phyloP scores from a whole-genome alignment of 768 basidiomycete species.

The Gyrodon lividus region DNA sequence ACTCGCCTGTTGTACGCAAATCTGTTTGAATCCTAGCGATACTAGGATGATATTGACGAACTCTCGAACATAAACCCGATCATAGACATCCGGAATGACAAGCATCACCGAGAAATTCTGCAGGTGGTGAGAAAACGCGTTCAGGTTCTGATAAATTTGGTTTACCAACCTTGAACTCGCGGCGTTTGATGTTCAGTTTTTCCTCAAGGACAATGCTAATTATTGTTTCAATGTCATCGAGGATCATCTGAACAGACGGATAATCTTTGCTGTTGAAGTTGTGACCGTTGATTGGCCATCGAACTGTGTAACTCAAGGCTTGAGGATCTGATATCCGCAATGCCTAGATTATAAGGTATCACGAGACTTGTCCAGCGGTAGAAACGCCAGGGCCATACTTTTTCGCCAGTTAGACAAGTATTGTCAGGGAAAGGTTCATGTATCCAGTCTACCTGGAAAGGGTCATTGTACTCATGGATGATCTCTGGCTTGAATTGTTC shows the following conservation, averaged over 20 bases:
- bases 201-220: slow-evolving; percentile 60
- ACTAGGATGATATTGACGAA: slow-evolving; percentile 70
- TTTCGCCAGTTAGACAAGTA: slow-evolving; percentile 62
- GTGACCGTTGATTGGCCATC: slow-evolving; percentile 80
- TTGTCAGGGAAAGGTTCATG: slow-evolving; percentile 47
- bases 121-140: not conserved
- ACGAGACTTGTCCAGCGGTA: slow-evolving; percentile 3
- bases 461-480: slow-evolving; percentile 84
- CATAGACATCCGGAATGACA: slow-evolving; percentile 90
- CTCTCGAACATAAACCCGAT: slow-evolving; percentile 78
- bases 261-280: slow-evolving; percentile 86
- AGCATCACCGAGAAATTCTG: slow-evolving; percentile 88
- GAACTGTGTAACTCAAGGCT: slow-evolving; percentile 64
- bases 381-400: slow-evolving; percentile 40
- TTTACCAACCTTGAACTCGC: slow-evolving; percentile 58
- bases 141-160: not conserved
- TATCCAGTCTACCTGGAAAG: slow-evolving; percentile 84
- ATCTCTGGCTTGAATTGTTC: slow-evolving; percentile 80
- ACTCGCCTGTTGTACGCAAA: slow-evolving; percentile 85
- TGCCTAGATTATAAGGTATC: slow-evolving; percentile 45
- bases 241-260: slow-evolving; percentile 58
- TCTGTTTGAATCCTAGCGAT: slow-evolving; percentile 88
- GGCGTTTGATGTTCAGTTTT: slow-evolving; percentile 50
- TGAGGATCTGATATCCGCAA: slow-evolving; percentile 69
- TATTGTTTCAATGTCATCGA: slow-evolving; percentile 79